Base-by-base conservation (phyloP, 2,329 filamentous ascomycete species). In the Hypoxylon sp. region DNA sequence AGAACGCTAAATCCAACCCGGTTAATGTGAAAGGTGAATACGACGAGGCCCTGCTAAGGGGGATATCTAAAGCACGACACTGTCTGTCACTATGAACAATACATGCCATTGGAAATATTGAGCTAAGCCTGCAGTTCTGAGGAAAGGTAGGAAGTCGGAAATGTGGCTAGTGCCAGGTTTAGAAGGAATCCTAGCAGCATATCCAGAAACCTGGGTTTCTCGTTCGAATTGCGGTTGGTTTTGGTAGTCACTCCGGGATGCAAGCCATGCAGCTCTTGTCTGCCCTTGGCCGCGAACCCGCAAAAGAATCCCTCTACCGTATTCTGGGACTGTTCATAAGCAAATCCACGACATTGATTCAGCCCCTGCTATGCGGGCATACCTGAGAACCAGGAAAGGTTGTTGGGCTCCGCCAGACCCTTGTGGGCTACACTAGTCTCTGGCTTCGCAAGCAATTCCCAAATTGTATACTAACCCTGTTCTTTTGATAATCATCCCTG, bases 171-270 rank as follows among this genome's bases (percentile, higher is more conserved):
- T 46, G 37, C 39, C 39, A 51, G 59, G 52, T 52, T 55, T 63
- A 48, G 47, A 50, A 62, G 11, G 26, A 67, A 73, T 74, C 73
- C 73, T 52, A 51, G 71, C 22, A 69, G 71, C 39, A 69, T 68
- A 74, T 74, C 73, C 69, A 68, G 70, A 57, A 65, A 70, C 63
- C 65, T 67, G 72, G 72, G 71, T 68, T 63, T 52, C 44, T 60
- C 33, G 47, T 67, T 35, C 44, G 52, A 62, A 47, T 63, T 59
- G 13, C 47, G 59, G 37, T 67, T 67, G 59, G 63, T 37, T 58
- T 57, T 57, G 47, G 59, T 29, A 61, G 50, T 39, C 57, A 63
- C 29, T 69, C 47, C 50, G 52, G 52, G 39, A 58, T 51, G 39
- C 39, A 55, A 60, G 47, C 24, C 33, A 47, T 63, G 37, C 58